A percentile compares a stretch with the other conserved stretches of the same genome.
Conservation (phyloP, 257 asterid genomes). For the Petunia secreta region DNA sequence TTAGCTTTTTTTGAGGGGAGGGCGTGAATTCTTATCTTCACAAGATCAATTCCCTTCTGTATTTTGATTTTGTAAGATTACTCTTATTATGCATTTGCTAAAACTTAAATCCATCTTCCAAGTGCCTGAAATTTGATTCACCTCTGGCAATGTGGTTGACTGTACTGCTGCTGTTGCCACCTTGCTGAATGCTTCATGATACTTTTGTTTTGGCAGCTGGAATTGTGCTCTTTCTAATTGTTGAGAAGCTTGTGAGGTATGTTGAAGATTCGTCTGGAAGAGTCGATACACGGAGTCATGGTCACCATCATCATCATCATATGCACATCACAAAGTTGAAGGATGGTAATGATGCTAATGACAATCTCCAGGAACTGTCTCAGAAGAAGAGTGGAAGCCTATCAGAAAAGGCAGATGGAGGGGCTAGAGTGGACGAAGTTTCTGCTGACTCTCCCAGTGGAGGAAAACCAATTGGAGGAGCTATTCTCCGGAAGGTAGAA, state of each 20-base stretch:
- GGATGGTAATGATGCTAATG: slow-evolving; percentile 50
- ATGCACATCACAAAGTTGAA: slow-evolving; percentile 53
- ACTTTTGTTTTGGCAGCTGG: slow-evolving; percentile 72
- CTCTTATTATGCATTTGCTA: slow-evolving; percentile 17
- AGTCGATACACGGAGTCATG: slow-evolving; percentile 50
- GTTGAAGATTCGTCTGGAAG: slow-evolving; percentile 83
- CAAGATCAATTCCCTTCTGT: slow-evolving; percentile 19
- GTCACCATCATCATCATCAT: slow-evolving; percentile 81
- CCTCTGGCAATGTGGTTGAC: slow-evolving; percentile 5
- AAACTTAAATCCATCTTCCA: slow-evolving; percentile 10
- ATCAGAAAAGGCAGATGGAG: slow-evolving; percentile 37
- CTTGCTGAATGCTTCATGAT: slow-evolving; percentile 31
- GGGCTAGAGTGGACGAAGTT: slow-evolving; percentile 37
- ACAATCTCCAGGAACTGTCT: slow-evolving; percentile 45
- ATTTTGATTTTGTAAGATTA: slow-evolving; percentile 23
- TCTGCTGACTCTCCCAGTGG: slow-evolving; percentile 41
- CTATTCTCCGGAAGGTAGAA: slow-evolving; percentile 72
- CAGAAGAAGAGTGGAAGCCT: slow-evolving; percentile 42
- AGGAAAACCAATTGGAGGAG: slow-evolving; percentile 40
- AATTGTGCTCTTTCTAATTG: slow-evolving; percentile 80
- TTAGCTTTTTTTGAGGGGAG: background rate
- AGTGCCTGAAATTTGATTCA: background rate
- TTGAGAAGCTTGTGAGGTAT: slow-evolving; percentile 93
- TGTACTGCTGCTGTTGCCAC: background rate
- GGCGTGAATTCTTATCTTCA: background rate